Evolutionary conservation across 2,329 filamentous ascomycete species (phyloP).

Genomic region (Myriosclerotinia duriaeana): DNA sequence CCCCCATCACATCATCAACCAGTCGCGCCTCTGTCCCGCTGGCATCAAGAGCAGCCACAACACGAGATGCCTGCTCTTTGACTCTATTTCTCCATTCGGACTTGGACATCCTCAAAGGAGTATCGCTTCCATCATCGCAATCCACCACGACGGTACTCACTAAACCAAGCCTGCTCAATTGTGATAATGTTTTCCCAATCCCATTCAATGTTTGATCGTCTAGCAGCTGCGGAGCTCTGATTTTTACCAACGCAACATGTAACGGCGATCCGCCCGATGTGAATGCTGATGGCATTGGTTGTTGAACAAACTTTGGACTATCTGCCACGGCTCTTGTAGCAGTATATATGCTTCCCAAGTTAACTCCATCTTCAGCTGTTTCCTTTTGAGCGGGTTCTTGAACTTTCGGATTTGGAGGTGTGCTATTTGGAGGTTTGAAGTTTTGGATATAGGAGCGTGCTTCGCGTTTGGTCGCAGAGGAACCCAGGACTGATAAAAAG

Average conservation of each 20-base stretch:
- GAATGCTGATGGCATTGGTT: constrained; percentile 41
- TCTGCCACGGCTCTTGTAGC: constrained; percentile 55
- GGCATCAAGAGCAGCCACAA: constrained; percentile 72
- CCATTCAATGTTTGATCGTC: constrained; percentile 68
- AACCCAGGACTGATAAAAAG: constrained; percentile 80
- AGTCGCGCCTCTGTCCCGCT: constrained; percentile 68
- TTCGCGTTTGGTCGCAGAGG: constrained; percentile 88
- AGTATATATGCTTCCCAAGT: constrained; percentile 60
- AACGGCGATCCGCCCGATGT: constrained; percentile 43
- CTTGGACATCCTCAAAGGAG: constrained; percentile 28
- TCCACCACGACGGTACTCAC: constrained; percentile 82
- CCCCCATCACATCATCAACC: constrained; percentile 54
- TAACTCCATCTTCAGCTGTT: constrained; percentile 51
- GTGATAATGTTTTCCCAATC: constrained; percentile 78
- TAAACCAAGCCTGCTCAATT: constrained; percentile 79
- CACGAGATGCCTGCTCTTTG: constrained; percentile 65
- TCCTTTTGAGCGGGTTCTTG: constrained; percentile 22
- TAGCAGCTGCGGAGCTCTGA: constrained; percentile 70
- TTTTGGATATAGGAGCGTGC: constrained; percentile 88
- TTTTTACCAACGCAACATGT: constrained; percentile 83
- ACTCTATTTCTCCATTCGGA: constrained; percentile 47
- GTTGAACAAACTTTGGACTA: constrained; percentile 59
- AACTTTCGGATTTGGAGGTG: constrained; percentile 28
- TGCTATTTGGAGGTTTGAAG: constrained; percentile 56
- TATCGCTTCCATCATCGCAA: constrained; percentile 49